phyloP scores from a whole-genome alignment of 805 yeast genomes.

The Spathaspora girioi region DNA sequence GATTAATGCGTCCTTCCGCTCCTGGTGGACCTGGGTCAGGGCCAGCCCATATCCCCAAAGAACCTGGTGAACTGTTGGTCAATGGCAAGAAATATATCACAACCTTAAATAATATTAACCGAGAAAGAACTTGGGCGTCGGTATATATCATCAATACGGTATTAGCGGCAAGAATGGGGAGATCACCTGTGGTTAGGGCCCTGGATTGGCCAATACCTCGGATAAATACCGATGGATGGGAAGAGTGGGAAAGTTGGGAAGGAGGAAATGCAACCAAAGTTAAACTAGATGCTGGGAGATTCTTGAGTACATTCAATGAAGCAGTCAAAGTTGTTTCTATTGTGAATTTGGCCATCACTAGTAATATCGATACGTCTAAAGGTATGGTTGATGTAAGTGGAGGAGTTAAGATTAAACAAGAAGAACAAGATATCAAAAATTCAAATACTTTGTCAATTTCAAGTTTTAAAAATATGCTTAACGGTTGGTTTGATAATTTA shows the following conservation, averaged over 20 bases:
- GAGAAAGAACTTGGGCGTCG: slow-evolving; percentile 24
- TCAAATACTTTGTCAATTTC: slow-evolving; percentile 9
- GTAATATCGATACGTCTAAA: slow-evolving; percentile 13
- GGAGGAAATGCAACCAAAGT: slow-evolving; percentile 7
- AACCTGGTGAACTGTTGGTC: neutral
- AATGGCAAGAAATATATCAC: slow-evolving; percentile 3
- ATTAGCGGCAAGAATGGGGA: slow-evolving; percentile 20
- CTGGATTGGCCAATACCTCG: slow-evolving; percentile 20
- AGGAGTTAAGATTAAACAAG: neutral
- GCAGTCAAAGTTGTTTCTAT: slow-evolving; percentile 13
- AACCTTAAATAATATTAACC: slow-evolving; percentile 11
- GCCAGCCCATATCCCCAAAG: neutral
- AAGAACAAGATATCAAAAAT: slow-evolving; percentile 3
- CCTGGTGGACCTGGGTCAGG: neutral
- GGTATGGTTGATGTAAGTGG: slow-evolving; percentile 5
- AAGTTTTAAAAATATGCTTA: slow-evolving; percentile 10
- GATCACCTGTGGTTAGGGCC: slow-evolving; percentile 19
- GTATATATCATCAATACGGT: slow-evolving; percentile 18
- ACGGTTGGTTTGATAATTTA: slow-evolving; percentile 8
- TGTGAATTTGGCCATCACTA: slow-evolving; percentile 19
- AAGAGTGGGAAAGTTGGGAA: slow-evolving; percentile 23
- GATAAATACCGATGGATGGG: slow-evolving; percentile 21
- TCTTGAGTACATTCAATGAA: slow-evolving; percentile 17
- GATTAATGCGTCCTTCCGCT: slow-evolving; percentile 13
- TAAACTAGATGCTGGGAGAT: slow-evolving; percentile 16